These are phyloP conservation scores for Labyrinthula sp. DNA, from an alignment of 352 stramenopile species.

Conservation along the genomic window DNA sequence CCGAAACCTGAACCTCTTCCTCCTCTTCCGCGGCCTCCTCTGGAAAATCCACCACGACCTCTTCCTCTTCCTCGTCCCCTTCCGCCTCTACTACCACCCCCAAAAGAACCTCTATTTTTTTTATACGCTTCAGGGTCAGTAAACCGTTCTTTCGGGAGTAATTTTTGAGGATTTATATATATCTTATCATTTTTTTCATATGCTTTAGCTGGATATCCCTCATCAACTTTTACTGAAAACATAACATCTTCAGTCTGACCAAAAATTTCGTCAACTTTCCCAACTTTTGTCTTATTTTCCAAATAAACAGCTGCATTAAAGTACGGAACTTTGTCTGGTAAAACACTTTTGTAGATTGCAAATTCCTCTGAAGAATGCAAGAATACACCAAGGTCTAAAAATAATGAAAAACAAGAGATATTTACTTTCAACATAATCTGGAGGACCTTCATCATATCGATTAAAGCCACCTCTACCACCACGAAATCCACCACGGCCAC, in stretches of 20 bases:
- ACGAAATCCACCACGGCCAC: constrained; percentile 6
- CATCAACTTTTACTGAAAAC: constrained; percentile 87
- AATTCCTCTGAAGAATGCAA: constrained; percentile 88
- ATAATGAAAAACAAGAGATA: no score
- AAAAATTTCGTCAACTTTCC: constrained; percentile 96
- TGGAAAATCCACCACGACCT: background rate
- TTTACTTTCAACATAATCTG: constrained; percentile 19
- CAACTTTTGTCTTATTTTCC: constrained; percentile 96
- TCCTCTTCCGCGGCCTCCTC: constrained; percentile 1
- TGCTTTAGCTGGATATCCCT: constrained; percentile 69
- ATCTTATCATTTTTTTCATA: constrained; percentile 90
- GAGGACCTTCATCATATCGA: constrained; percentile 20
- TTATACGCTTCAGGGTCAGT: constrained; percentile 57
- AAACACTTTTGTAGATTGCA: constrained; percentile 85
- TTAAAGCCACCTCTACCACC: constrained; percentile 1
- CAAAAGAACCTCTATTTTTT: constrained; percentile 2
- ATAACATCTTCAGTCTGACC: constrained; percentile 80
- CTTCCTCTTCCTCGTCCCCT: constrained; percentile 7
- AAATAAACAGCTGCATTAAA: constrained; percentile 94
- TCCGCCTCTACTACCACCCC: constrained; percentile 4
- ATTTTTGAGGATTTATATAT: constrained; percentile 86
- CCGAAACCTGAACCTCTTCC: background rate
- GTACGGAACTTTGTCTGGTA: constrained; percentile 62
- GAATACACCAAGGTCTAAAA: constrained; percentile 76
- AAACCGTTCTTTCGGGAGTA: constrained; percentile 79